These are phyloP conservation scores for Aspergillus aculeatinus DNA, from an alignment of 2,329 filamentous ascomycete species.

Conservation along the genomic window DNA sequence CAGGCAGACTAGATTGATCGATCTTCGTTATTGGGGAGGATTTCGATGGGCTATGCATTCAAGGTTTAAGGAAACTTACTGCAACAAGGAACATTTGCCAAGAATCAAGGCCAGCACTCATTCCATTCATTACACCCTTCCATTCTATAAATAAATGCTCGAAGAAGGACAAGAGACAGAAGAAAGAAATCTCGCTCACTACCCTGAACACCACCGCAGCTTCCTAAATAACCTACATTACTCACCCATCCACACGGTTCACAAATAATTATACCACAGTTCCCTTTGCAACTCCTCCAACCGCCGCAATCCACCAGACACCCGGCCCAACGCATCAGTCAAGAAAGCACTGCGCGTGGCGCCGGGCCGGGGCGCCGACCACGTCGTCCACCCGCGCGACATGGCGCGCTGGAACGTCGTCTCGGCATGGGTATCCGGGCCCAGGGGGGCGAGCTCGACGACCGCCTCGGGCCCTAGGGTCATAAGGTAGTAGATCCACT, in stretches of 20 bases:
- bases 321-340: conserved; percentile 5
- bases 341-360: not conserved
- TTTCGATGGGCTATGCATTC: no score
- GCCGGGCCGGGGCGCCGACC: not conserved
- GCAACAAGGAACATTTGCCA: no score
- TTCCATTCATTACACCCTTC: not conserved
- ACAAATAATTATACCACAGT: conserved; percentile 6
- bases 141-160: not conserved
- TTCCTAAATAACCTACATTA: not conserved
- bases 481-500: conserved; percentile 8
- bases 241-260: no score
- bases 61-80: no score
- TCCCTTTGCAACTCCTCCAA: conserved; percentile 4
- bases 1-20: no score
- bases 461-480: conserved; percentile 5
- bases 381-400: conserved; percentile 9
- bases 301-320: conserved; percentile 5
- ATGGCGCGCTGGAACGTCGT: conserved; percentile 7
- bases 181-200: not conserved
- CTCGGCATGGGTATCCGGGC: conserved; percentile 5
- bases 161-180: not conserved
- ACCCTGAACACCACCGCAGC: not conserved
- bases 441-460: conserved; percentile 7
- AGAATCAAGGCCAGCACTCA: not conserved
- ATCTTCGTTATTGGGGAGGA: no score